Evolutionary conservation across 768 basidiomycete species (phyloP), one percentile per base, ranked within the genome.

Genomic region (Kwoniella botswanensis): DNA sequence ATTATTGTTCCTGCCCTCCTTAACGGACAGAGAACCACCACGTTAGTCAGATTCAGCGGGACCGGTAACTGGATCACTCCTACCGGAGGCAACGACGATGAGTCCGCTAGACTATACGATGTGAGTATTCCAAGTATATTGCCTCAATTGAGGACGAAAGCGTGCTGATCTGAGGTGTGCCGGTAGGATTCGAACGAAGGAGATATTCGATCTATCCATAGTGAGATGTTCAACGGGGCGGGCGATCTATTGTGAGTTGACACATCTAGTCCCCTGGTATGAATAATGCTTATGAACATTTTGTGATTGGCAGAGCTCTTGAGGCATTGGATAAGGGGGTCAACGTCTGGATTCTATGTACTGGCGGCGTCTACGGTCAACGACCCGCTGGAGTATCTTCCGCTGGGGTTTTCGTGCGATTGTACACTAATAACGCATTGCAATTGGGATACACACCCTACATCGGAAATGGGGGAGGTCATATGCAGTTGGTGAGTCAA

Each of bases 361-460:
- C 60, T 13, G 60, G 60, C 15, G 60, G 60, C 0, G 35, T 61
- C 60, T 61, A 61, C 35, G 60, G 60, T 13, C 29, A 35, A 11
- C 22, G 60, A 61, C 60, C 60, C 43, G 41, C 21, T 18, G 29
- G 21, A 18, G 21, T 61, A 12, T 35, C 60, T n/a, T 61, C 60
- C 10, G 21, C 60, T 13, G 60, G 60, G 11, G 64, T 65, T 11
- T 65, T 65, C 53, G 64, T 65, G 13, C 50, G 64, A 26, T n/a
- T 53, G 6, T 65, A 46, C 26, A 65, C 64, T 52, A 65, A 65
- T 52, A 65, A 61, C 60, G 60, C 60, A 18, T 44, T 61, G 29
- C 35, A 41, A 41, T 44, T 61, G 60, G 60, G 60, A 17, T 61
- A 61, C 43, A 61, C 60, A 10, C 60, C 60, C 29, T 61, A 61